Evolutionary conservation across 257 asterid genomes (phyloP).

Genomic region (Asclepias syriaca): DNA sequence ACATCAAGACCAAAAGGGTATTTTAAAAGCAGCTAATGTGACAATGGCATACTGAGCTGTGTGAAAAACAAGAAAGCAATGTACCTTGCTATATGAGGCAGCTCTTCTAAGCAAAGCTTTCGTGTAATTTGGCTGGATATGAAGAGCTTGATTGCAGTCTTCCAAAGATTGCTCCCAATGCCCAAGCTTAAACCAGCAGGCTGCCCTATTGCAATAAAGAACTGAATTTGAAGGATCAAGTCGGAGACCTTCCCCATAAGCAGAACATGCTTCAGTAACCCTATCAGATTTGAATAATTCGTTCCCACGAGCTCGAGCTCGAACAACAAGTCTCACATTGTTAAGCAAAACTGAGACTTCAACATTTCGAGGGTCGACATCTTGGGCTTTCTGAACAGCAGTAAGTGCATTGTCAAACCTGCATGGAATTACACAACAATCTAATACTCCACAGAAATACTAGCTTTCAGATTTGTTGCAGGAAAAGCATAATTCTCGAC

Average conservation of each 20-base stretch:
- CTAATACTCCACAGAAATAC: slow-evolving; percentile 16
- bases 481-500: slow-evolving; percentile 10
- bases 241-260: slow-evolving; percentile 80
- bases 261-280: slow-evolving; percentile 86
- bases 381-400: slow-evolving; percentile 56
- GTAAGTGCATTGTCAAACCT: slow-evolving; percentile 76
- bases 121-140: slow-evolving; percentile 60
- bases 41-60: neutral
- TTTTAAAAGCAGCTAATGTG: neutral
- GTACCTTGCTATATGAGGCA: slow-evolving; percentile 77
- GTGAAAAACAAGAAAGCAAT: neutral
- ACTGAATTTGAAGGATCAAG: slow-evolving; percentile 79
- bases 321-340: slow-evolving; percentile 55
- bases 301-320: slow-evolving; percentile 87
- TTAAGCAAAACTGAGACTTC: slow-evolving; percentile 53
- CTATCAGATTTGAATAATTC: slow-evolving; percentile 85
- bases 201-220: slow-evolving; percentile 92
- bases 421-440: slow-evolving; percentile 22
- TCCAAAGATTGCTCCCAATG: slow-evolving; percentile 71
- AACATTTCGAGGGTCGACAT: slow-evolving; percentile 49
- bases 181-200: slow-evolving; percentile 90
- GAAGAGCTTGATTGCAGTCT: slow-evolving; percentile 84
- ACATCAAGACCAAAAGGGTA: neutral
- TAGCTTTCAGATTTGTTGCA: neutral
- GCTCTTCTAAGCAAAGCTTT: slow-evolving; percentile 93